These are phyloP conservation scores for Hygrocybe coccinea DNA, from an alignment of 768 basidiomycete genomes.

Conservation along the genomic window DNA sequence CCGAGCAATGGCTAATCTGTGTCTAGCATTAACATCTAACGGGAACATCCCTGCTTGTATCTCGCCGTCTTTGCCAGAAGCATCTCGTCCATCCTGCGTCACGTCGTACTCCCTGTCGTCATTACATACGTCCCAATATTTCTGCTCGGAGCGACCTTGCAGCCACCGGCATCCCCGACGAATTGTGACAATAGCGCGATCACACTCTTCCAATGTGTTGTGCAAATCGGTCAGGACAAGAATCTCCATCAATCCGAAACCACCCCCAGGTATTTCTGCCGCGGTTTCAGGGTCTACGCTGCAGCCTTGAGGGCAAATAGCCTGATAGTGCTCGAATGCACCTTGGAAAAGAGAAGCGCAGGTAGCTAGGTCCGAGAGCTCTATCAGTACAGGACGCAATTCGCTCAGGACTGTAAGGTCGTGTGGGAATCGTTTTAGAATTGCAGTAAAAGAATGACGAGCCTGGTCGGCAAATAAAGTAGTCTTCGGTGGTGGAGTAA, in stretches of 20 bases:
- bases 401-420: slow-evolving; percentile 76
- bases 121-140: slow-evolving; percentile 72
- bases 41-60: slow-evolving; percentile 54
- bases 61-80: slow-evolving; percentile 38
- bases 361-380: slow-evolving; percentile 59
- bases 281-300: slow-evolving; percentile 28
- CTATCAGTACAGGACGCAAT: slow-evolving; percentile 70
- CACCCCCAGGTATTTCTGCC: slow-evolving; percentile 38
- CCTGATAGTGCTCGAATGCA: slow-evolving; percentile 68
- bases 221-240: slow-evolving; percentile 82
- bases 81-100: slow-evolving; percentile 26
- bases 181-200: slow-evolving; percentile 62
- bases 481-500: not conserved
- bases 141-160: slow-evolving; percentile 71
- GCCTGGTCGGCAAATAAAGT: slow-evolving; percentile 37
- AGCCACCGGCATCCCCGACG: slow-evolving; percentile 82
- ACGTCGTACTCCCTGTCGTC: slow-evolving; percentile 90
- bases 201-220: slow-evolving; percentile 63
- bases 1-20: slow-evolving; percentile 77
- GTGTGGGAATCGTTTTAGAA: slow-evolving; percentile 73
- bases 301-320: slow-evolving; percentile 41
- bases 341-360: slow-evolving; percentile 66
- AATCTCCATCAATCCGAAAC: slow-evolving; percentile 65
- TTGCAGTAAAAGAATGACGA: slow-evolving; percentile 57
- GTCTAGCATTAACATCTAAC: slow-evolving; percentile 73